Evolutionary conservation across 2,329 filamentous ascomycete genomes (phyloP), one percentile per base, ranked within the genome.

Genomic region (Zelopaecilomyces penicillatus): DNA sequence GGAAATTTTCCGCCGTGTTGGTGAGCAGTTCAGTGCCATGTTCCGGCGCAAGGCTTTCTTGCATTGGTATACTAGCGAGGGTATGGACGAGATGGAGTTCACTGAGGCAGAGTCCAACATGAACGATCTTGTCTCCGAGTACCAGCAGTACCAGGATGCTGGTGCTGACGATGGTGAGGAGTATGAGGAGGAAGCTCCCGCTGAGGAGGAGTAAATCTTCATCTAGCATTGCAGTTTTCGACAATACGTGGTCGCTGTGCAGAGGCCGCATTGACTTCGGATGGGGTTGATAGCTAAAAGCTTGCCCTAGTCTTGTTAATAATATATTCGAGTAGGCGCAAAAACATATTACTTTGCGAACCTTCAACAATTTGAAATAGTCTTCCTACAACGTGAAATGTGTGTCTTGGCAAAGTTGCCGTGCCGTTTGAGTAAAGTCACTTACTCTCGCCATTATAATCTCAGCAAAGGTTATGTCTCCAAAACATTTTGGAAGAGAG

Each of bases 31-130:
- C 83, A 88, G 85, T 75, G 91, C 89, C 69, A 97, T 98, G 93
- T 97, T 97, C 85, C 82, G 91, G 75, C 88, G 91, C 75, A 98
- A 97, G 86, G 93, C 93, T 82, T 98, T 97, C 88, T 86, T 98
- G 82, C 93, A 97, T 80, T 98, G 93, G 93, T 98, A 97, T 77
- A 98, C 93, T 81, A 89, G 90, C 67, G 93, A 98, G 82, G 93
- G 93, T 78, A 97, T 98, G 93, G 93, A 98, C 75, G 93, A 97
- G 85, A 97, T 97, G 93, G 93, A 98, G 78, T 98, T 98, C 79
- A 97, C 93, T 66, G 93, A 97, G 81, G 93, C 93, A 60, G 93
- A 97, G 83, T 95, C 87, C 75, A 98, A 98, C 80, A 97, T 98
- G 91, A 97, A 97, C 79, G 93, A 98, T 71, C 78, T 98, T 66